A percentile compares a stretch with the other conserved stretches of the same genome.
Evolutionary conservation across 768 basidiomycete species (phyloP).

Genomic region (Hortiboletus campestris): DNA sequence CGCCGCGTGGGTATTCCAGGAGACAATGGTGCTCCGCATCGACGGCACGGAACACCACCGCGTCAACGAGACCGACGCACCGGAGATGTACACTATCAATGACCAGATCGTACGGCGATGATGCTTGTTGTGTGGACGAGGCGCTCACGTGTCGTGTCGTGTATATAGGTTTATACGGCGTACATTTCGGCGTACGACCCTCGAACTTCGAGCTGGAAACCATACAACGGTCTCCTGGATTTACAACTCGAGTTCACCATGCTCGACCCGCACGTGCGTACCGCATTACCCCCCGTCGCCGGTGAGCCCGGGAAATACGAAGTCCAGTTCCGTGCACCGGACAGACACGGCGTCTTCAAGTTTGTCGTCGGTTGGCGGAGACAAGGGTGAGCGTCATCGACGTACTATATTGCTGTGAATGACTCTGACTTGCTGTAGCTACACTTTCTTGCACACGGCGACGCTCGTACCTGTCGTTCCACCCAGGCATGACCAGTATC

Average conservation of each 20-base stretch:
- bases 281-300: conserved; percentile 58
- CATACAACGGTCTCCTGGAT: conserved; percentile 70
- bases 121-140: not conserved
- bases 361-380: conserved; percentile 91
- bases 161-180: conserved; percentile 63
- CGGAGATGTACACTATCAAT: conserved; percentile 79
- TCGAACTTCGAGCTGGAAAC: conserved; percentile 57
- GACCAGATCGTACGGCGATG: conserved; percentile 65
- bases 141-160: not conserved
- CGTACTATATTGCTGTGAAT: not conserved
- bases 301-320: conserved; percentile 67
- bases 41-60: conserved; percentile 72
- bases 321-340: conserved; percentile 85
- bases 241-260: conserved; percentile 96
- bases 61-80: conserved; percentile 57
- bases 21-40: conserved; percentile 76
- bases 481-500: conserved; percentile 91
- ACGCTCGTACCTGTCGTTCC: conserved; percentile 88
- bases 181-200: conserved; percentile 70
- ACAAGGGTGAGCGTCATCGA: conserved; percentile 59
- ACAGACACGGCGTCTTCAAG: conserved; percentile 98
- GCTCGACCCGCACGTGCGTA: conserved; percentile 96
- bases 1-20: conserved; percentile 89
- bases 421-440: conserved; percentile 39
- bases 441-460: conserved; percentile 69